Conservation (phyloP, 495 filamentous ascomycete species). For the Chaetomium fimeti region DNA sequence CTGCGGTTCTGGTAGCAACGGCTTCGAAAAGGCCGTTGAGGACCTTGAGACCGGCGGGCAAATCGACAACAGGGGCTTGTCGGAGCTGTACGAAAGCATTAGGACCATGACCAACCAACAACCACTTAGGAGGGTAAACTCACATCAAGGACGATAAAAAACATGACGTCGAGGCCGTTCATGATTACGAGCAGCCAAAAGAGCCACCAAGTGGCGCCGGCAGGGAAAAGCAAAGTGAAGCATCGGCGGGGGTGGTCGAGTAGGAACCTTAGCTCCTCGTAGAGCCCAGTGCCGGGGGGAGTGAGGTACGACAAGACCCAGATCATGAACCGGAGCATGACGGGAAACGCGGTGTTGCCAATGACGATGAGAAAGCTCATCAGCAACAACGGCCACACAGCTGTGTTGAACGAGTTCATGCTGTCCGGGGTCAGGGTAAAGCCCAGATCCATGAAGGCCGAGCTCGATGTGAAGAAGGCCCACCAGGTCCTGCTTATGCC, state of each 20-base stretch:
- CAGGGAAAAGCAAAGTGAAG: conserved; percentile 89
- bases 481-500: conserved; percentile 78
- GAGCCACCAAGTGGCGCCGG: conserved; percentile 92
- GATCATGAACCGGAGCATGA: conserved; percentile 87
- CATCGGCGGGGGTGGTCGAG: conserved; percentile 92
- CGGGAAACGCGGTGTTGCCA: conserved; percentile 92
- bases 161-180: conserved; percentile 79
- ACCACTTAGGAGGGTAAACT: conserved; percentile 34
- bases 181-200: conserved; percentile 79
- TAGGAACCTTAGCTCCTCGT: conserved; percentile 86
- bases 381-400: conserved; percentile 70
- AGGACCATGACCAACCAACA: background rate
- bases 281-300: conserved; percentile 61
- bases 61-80: conserved; percentile 57
- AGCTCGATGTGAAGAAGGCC: conserved; percentile 82
- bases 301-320: conserved; percentile 66
- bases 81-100: conserved; percentile 54
- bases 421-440: conserved; percentile 88
- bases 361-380: conserved; percentile 81
- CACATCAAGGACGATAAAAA: conserved; percentile 88
- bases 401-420: conserved; percentile 80
- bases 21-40: conserved; percentile 88
- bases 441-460: conserved; percentile 85
- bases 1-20: conserved; percentile 79
- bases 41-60: conserved; percentile 68